Percentiles rank a stretch among this genome's conserved stretches.
These are phyloP conservation scores for Trifolium fragiferum DNA, from an alignment of 306 rosid genomes.

Conservation along the genomic window DNA sequence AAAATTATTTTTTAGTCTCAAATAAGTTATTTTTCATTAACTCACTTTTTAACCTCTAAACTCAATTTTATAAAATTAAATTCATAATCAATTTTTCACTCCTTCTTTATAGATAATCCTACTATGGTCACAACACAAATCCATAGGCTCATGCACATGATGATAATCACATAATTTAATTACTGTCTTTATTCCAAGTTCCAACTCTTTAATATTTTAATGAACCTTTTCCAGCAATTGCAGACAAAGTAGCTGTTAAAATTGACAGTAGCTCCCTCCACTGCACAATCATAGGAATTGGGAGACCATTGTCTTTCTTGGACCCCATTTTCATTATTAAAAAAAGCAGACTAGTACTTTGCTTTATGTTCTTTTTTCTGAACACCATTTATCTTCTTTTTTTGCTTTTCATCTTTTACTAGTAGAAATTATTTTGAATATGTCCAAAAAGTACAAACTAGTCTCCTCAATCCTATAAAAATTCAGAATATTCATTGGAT, in stretches of 20 bases:
- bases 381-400: constrained; percentile 22
- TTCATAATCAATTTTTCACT: neutral
- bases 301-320: constrained; percentile 37
- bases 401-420: constrained; percentile 33
- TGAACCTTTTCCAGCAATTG: constrained; percentile 20
- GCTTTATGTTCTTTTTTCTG: constrained; percentile 51
- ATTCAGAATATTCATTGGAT: neutral
- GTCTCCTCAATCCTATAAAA: neutral
- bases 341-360: constrained; percentile 21
- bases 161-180: too few relatives aligned
- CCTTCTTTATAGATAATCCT: too few relatives aligned
- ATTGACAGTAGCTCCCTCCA: constrained; percentile 21
- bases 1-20: neutral
- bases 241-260: constrained; percentile 37
- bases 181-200: neutral
- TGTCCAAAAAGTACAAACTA: constrained; percentile 42
- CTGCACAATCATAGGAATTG: constrained; percentile 51
- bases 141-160: too few relatives aligned
- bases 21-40: too few relatives aligned
- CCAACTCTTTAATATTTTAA: neutral
- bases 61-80: too few relatives aligned
- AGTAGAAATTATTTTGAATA: constrained; percentile 25
- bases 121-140: too few relatives aligned
- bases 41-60: too few relatives aligned
- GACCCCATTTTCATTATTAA: constrained; percentile 8